Evolutionary conservation across 257 asterid species (phyloP).

Genomic region (Dorcoceras hygrometricum): DNA sequence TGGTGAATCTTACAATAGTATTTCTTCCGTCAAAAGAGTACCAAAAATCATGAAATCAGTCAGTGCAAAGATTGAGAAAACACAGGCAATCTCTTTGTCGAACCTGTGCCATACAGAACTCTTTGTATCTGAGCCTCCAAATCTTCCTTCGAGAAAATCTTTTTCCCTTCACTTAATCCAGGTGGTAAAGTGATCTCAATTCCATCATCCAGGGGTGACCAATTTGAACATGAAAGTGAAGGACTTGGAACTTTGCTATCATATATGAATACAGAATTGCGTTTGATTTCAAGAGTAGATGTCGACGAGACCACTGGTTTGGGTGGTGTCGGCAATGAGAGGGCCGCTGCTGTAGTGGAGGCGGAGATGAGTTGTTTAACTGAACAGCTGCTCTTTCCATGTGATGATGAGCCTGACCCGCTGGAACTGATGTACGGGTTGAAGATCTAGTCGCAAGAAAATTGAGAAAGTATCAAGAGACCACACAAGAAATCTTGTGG

Average conservation of each 20-base stretch:
- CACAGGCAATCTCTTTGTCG: constrained; percentile 47
- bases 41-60: constrained; percentile 19
- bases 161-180: constrained; percentile 16
- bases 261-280: constrained; percentile 16
- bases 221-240: constrained; percentile 27
- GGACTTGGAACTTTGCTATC: constrained; percentile 12
- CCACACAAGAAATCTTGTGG: constrained; percentile 31
- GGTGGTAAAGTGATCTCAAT: constrained; percentile 43
- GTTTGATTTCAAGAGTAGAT: constrained; percentile 28
- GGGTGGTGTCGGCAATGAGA: constrained; percentile 22
- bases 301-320: constrained; percentile 26
- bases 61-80: constrained; percentile 44
- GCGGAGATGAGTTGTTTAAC: constrained; percentile 33
- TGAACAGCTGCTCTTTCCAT: constrained; percentile 41
- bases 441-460: constrained; percentile 44
- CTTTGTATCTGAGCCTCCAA: constrained; percentile 39
- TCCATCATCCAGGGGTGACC: constrained; percentile 68
- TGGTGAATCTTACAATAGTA: constrained; percentile 7
- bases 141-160: constrained; percentile 37
- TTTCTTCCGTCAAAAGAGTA: constrained; percentile 19
- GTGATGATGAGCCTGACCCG: constrained; percentile 37
- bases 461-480: constrained; percentile 21
- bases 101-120: constrained; percentile 42
- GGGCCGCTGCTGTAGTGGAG: constrained; percentile 23
- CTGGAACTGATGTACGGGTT: constrained; percentile 27